Evolutionary conservation across 2,329 filamentous ascomycete genomes (phyloP), one percentile per base, ranked within the genome.

Genomic region (Amauroascus verrucosus): DNA sequence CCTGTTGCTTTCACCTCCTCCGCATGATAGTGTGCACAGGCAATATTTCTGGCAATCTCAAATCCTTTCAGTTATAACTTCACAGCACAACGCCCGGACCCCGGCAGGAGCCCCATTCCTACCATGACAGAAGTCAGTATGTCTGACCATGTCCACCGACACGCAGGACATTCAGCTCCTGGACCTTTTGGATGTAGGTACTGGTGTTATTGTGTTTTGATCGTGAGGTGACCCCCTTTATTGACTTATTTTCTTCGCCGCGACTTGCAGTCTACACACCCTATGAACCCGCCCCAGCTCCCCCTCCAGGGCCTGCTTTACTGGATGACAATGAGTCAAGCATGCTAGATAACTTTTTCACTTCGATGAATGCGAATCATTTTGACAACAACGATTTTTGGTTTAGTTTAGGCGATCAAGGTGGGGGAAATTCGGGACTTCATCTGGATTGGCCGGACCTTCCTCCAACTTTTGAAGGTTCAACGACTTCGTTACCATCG

Each of bases 181-280:
- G 71, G 79, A 64, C 79, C 80, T 35, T 86, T 86, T 75, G 83
- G 83, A 63, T 86, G 83, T 86, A 76, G 14, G 55, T 57, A 11
- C 8, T n/a, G 14, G 9, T 49, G 7, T 16, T 13, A 8, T 32
- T 43, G 37, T 8, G 48, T 32, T n/a, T n/a, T 35, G 14, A 2
- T 16, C 6, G 33, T n/a, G 32, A n/a, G 33, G 32, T 69, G 67
- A 70, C 62, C 62, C 63, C 41, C 63, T 67, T n/a, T 48, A 59
- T 63, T 33, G 30, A 45, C 30, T 28, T 30, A 14, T 37, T 41
- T 24, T 26, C 16, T 16, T 11, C n/a, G n/a, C 16, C 18, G 33
- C 37, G n/a, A 20, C 22, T 38, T 45, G 11, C 7, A 45, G 47
- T 53, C 37, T 70, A 70, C 60, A 67, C 60, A 44, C 62, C 63